Base-by-base conservation (phyloP, 2,329 filamentous ascomycete species). In the Phaeophleospora eucalypticola region DNA sequence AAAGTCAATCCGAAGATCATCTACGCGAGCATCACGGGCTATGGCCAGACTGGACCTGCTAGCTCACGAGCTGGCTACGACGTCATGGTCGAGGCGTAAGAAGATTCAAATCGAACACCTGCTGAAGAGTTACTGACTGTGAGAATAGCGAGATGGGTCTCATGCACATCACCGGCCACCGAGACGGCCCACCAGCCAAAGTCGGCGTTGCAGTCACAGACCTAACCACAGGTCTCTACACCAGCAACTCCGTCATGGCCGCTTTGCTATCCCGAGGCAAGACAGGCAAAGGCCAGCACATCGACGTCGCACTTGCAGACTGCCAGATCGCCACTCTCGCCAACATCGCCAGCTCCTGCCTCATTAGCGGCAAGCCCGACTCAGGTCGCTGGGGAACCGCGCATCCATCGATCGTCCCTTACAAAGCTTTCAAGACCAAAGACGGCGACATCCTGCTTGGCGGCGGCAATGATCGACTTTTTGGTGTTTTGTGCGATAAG, bases 161-260 rank as follows among this genome's bases (percentile, higher is more conserved):
- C 46, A 98, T 98, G 93, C 93, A 98, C 70, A 97, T 98, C 59
- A 98, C 93, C 0, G 93, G 93, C 24, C 80, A 80, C 51, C 79
- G 90, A 46, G 86, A 95, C 60, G 89, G 91, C 0, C 86, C 89
- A 1, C 93, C 93, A 0, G 93, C 96, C 33, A 98, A 98, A 71
- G 93, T 98, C 2, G 93, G 93, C 15, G 93, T 98, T 2, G 93
- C 93, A 2, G 93, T 98, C 3, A 97, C 93, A 0, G 93, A 98
- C 68, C 71, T 98, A 41, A 97, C 93, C 0, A 97, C 93, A 0
- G 93, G 93, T 0, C 71, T 98, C 3, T 98, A 98, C 69, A 93
- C 91, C 1, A 90, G 86, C 58, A 97, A 97, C 68, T 86, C 88
- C 48, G 89, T 98, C 63, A 91, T 97, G 86, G 93, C 93, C 0